Evolutionary conservation across 2,329 filamentous ascomycete genomes (phyloP), one percentile per base, ranked within the genome.

Genomic region (Cytospora chrysosperma): DNA sequence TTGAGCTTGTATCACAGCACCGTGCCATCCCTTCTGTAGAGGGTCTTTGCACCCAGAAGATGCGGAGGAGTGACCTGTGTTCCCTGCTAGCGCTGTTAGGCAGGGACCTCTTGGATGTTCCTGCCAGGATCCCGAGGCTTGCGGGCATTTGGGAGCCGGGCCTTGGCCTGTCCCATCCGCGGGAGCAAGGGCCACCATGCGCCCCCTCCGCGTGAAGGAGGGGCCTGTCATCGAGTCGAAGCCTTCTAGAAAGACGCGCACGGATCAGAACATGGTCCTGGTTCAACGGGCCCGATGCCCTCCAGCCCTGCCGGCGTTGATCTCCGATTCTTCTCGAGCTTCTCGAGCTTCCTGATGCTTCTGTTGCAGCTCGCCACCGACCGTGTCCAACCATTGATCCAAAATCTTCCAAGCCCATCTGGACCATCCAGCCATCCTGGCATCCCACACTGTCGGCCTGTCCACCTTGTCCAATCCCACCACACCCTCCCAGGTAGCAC

Each of bases 171-270:
- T 61, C n/a, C 55, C 61, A 51, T 55, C 61, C 64, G 61, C 58
- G 61, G 54, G 10, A 55, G 61, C 64, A 64, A 58, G 58, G 64
- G 50, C 63, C 63, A 63, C 32, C 30, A 6, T 32, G 50, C 37
- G 63, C 34, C 30, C 63, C 47, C 34, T 54, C 34, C 52, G 57
- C 55, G 30, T 43, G 37, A 47, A 24, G 43, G 43, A 47, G 43
- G 43, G 43, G 43, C 43, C 13, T 47, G 51, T 50, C 63, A 34
- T 61, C 60, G 56, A 43, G 50, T 65, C 63, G 56, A 67, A 65
- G 53, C 34, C 63, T 67, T 67, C 65, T 67, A 65, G 65, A 67
- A 67, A 59, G 51, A 10, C 2, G 24, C 26, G 56, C 65, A 65
- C 63, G 51, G 63, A 40, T 55, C 65, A 65, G 21, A 34, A 4